Conservation (phyloP, 2,329 filamentous ascomycete genomes). For the Penicillium fuscoglaucum region DNA sequence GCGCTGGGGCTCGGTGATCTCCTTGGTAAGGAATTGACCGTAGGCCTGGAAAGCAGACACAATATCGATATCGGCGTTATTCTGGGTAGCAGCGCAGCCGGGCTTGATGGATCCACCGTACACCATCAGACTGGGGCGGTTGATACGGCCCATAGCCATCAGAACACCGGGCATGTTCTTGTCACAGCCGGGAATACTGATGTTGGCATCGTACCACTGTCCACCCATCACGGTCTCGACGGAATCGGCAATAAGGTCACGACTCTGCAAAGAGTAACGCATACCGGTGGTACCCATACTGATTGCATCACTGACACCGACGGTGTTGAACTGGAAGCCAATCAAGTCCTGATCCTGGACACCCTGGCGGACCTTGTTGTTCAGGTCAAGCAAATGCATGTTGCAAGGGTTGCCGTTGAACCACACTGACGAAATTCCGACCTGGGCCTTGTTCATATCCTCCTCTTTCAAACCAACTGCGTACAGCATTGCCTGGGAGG, state of each 20-base stretch:
- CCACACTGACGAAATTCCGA: slow-evolving; percentile 98
- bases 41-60: slow-evolving; percentile 98
- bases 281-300: slow-evolving; percentile 98
- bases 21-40: slow-evolving; percentile 86
- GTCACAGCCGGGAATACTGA: slow-evolving; percentile 95
- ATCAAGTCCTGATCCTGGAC: slow-evolving; percentile 76
- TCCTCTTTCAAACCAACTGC: slow-evolving; percentile 82
- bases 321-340: slow-evolving; percentile 98
- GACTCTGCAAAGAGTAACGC: slow-evolving; percentile 90
- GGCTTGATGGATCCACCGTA: slow-evolving; percentile 94
- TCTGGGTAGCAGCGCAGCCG: slow-evolving; percentile 75
- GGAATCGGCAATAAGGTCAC: slow-evolving; percentile 95
- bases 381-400: slow-evolving; percentile 95
- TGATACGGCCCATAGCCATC: slow-evolving; percentile 92
- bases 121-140: slow-evolving; percentile 94
- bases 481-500: slow-evolving; percentile 98
- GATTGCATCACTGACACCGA: slow-evolving; percentile 95
- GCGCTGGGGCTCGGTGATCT: slow-evolving; percentile 86
- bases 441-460: slow-evolving; percentile 94
- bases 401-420: slow-evolving; percentile 98
- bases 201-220: slow-evolving; percentile 98
- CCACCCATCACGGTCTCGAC: slow-evolving; percentile 99
- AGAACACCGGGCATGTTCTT: slow-evolving; percentile 98
- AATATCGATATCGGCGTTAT: slow-evolving; percentile 79
- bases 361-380: slow-evolving; percentile 71